Conservation (phyloP, 2,329 filamentous ascomycete species). For the Pyricularia sp. region DNA sequence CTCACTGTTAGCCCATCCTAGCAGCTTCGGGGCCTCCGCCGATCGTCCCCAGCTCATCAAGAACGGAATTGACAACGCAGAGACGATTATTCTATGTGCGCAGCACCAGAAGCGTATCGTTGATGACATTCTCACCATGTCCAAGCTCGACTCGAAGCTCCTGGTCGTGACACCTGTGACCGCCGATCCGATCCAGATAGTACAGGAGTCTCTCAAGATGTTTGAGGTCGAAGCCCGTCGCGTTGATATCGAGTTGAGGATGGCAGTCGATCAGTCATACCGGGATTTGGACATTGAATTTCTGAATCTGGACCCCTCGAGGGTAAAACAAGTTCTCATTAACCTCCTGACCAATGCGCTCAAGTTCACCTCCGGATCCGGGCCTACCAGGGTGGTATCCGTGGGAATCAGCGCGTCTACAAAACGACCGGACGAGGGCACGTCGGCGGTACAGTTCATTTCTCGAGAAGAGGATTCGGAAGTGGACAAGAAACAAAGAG, state of each 20-base stretch:
- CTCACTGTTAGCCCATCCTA: background rate
- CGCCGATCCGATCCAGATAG: conserved; percentile 56
- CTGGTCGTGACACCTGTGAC: conserved; percentile 63
- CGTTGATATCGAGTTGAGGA: conserved; percentile 56
- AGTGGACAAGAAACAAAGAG: background rate
- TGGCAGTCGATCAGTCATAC: conserved; percentile 55
- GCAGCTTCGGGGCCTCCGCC: background rate
- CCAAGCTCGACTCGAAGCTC: conserved; percentile 68
- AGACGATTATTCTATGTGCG: conserved; percentile 69
- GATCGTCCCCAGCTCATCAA: conserved; percentile 29
- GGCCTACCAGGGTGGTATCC: conserved; percentile 45
- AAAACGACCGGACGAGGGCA: conserved; percentile 26
- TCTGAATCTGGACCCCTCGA: conserved; percentile 61
- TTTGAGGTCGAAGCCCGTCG: conserved; percentile 67
- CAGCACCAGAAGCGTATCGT: conserved; percentile 74
- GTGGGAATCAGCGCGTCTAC: conserved; percentile 36
- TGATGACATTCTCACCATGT: conserved; percentile 66
- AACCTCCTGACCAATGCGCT: conserved; percentile 75
- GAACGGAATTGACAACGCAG: conserved; percentile 61
- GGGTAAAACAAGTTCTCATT: conserved; percentile 70
- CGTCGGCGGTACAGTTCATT: conserved; percentile 50
- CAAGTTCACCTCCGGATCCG: conserved; percentile 61
- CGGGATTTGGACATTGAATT: conserved; percentile 49
- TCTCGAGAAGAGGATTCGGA: conserved; percentile 26
- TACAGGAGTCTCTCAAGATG: conserved; percentile 64